Conservation (phyloP, 805 yeast genomes). For the Limtongozyma cylindracea region DNA sequence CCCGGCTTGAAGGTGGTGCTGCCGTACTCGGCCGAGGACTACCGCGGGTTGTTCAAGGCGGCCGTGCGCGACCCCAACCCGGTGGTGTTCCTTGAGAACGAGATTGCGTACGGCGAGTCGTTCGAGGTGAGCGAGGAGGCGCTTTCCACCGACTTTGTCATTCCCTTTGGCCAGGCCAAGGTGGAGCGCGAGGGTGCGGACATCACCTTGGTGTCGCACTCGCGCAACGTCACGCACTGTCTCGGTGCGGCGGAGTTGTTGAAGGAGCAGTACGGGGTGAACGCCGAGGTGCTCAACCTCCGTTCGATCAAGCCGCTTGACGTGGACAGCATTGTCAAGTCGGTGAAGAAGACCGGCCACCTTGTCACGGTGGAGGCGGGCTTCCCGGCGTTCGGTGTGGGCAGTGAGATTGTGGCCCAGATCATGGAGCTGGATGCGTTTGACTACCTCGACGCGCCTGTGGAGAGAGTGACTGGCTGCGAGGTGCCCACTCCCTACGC, state of each 20-base stretch:
- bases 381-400: slow-evolving; percentile 96
- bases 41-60: slow-evolving; percentile 86
- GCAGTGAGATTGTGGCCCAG: slow-evolving; percentile 94
- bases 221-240: slow-evolving; percentile 73
- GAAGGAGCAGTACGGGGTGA: slow-evolving; percentile 64
- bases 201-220: slow-evolving; percentile 70
- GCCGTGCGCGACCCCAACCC: slow-evolving; percentile 98
- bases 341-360: slow-evolving; percentile 93
- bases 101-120: slow-evolving; percentile 77
- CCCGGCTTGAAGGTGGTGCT: slow-evolving; percentile 96
- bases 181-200: slow-evolving; percentile 86
- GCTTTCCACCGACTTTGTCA: slow-evolving; percentile 62
- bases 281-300: slow-evolving; percentile 84
- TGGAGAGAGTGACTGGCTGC: slow-evolving; percentile 96
- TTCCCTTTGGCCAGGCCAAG: slow-evolving; percentile 92
- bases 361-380: slow-evolving; percentile 92
- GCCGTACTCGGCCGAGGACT: slow-evolving; percentile 90
- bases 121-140: slow-evolving; percentile 82
- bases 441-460: slow-evolving; percentile 95
- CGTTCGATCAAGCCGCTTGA: slow-evolving; percentile 96
- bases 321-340: slow-evolving; percentile 56
- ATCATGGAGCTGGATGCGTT: slow-evolving; percentile 96
- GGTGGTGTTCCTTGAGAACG: slow-evolving; percentile 87
- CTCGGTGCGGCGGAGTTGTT: slow-evolving; percentile 76
- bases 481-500: slow-evolving; percentile 99